Conservation (phyloP, 83 land plant species). For the Thuja plicata region DNA sequence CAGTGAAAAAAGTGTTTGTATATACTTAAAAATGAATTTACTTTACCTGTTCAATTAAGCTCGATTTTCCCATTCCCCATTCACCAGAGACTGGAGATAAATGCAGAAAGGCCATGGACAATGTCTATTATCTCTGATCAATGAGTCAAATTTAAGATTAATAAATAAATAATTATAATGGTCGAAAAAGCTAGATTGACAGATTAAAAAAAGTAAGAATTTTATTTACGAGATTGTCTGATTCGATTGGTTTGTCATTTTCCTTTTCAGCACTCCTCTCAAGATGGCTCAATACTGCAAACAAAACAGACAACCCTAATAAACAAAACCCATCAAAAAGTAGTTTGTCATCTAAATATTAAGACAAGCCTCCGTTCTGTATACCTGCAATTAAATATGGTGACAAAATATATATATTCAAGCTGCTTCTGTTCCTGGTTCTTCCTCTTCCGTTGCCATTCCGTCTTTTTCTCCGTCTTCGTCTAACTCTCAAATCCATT, state of each 20-base stretch:
- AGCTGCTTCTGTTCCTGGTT: too few relatives aligned
- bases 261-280: neutral
- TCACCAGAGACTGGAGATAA: neutral
- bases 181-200: neutral
- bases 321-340: too few relatives aligned
- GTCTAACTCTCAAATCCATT: too few relatives aligned
- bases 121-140: neutral
- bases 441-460: too few relatives aligned
- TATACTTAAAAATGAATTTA: neutral
- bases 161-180: neutral
- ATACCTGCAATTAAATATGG: too few relatives aligned
- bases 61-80: slow-evolving; percentile 1
- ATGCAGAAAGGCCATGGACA: neutral
- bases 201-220: too few relatives aligned
- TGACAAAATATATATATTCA: too few relatives aligned
- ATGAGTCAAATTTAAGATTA: neutral
- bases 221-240: neutral
- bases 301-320: neutral
- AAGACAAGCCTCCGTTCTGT: too few relatives aligned
- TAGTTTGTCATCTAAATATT: too few relatives aligned
- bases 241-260: neutral
- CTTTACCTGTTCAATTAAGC: neutral
- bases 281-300: neutral
- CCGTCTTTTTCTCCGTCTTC: too few relatives aligned
- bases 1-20: neutral